Percentiles rank a stretch among this genome's conserved stretches.
Evolutionary conservation across 345 rosid genomes (phyloP).

Genomic region (Erysimum cheiranthoides): DNA sequence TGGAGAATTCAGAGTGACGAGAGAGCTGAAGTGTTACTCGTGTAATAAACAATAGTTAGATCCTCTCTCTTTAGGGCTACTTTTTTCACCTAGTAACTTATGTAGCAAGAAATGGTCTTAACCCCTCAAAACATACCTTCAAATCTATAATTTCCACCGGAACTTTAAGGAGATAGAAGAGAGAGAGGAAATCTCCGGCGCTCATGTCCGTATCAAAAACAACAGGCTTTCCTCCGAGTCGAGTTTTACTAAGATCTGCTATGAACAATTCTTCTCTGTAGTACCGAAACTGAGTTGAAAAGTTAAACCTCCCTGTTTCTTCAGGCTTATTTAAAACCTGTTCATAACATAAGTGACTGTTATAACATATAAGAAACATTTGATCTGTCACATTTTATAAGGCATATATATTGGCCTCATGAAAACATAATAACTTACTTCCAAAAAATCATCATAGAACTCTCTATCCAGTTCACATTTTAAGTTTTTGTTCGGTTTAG

Average conservation of each 20-base stretch:
- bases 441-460: constrained; percentile 78
- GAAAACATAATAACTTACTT: constrained; percentile 57
- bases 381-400: background rate
- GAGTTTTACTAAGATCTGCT: constrained; percentile 60
- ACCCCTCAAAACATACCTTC: constrained; percentile 51
- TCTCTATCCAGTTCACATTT: constrained; percentile 61
- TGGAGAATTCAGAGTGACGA: constrained; percentile 35
- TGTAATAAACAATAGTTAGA: background rate
- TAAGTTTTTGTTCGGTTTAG: constrained; percentile 60
- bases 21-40: background rate
- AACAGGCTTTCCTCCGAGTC: constrained; percentile 67
- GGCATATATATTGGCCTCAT: no score
- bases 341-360: constrained; percentile 20
- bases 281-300: constrained; percentile 73
- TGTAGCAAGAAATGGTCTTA: background rate
- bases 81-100: constrained; percentile 7
- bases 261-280: constrained; percentile 61
- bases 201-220: constrained; percentile 98
- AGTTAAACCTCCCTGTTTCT: constrained; percentile 72
- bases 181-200: constrained; percentile 83
- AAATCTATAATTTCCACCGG: constrained; percentile 73
- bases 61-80: background rate
- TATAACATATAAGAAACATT: background rate
- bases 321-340: constrained; percentile 72
- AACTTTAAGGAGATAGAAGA: constrained; percentile 83